These are phyloP conservation scores for Amoebophrya sp. DNA, from an alignment of 169 alveolate genomes.

Conservation along the genomic window DNA sequence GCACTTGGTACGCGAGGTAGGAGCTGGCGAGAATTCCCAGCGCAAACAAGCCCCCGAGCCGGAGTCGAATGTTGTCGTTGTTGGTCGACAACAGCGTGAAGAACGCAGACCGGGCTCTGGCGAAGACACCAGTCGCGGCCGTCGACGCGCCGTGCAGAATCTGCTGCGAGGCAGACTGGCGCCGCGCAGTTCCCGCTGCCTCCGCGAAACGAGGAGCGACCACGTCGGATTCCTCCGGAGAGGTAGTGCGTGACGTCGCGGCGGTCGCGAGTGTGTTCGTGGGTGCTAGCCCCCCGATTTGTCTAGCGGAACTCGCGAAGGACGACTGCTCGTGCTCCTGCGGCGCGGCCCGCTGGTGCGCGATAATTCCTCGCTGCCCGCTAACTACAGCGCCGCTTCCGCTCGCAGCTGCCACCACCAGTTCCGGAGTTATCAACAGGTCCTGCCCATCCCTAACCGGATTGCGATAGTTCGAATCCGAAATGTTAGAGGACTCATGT, in stretches of 20 bases:
- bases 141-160: not conserved
- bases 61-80: not conserved
- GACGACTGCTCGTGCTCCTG: too few species aligned
- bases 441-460: not conserved
- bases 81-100: not conserved
- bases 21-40: not conserved
- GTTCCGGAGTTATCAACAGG: not conserved
- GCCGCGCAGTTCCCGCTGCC: too few species aligned
- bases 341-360: too few species aligned
- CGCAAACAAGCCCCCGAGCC: not conserved
- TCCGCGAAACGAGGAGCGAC: too few species aligned
- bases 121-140: not conserved
- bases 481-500: not conserved
- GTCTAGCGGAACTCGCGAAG: too few species aligned
- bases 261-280: too few species aligned
- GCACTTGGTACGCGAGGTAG: not conserved
- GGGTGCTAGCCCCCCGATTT: too few species aligned
- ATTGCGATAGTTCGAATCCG: not conserved
- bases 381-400: too few species aligned
- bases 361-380: too few species aligned
- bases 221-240: too few species aligned
- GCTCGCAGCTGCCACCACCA: not conserved
- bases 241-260: too few species aligned
- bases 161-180: too few species aligned
- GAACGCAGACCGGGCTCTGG: not conserved